Evolutionary conservation across 805 yeast species (phyloP).

Genomic region (Pichia occidentalis): DNA sequence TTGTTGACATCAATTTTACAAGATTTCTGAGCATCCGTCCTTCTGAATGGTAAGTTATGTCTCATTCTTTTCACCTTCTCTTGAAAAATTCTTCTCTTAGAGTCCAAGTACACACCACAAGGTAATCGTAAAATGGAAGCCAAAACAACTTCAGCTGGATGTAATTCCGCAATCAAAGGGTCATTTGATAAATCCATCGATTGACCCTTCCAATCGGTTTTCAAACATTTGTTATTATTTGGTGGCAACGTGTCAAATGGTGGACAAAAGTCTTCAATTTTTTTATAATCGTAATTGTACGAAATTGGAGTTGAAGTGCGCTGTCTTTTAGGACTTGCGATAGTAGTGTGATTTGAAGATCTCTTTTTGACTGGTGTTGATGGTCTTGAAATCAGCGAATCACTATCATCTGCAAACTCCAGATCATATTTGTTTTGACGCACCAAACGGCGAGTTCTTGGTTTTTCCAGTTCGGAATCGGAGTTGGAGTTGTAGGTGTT

Average conservation of each 20-base stretch:
- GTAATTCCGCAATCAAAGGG: constrained; percentile 65
- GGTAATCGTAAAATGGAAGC: constrained; percentile 90
- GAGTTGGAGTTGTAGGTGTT: constrained; percentile 24
- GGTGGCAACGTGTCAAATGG: constrained; percentile 54
- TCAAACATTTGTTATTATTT: constrained; percentile 62
- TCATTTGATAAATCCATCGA: constrained; percentile 86
- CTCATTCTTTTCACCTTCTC: constrained; percentile 79
- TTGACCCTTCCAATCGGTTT: constrained; percentile 97
- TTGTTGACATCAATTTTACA: constrained; percentile 96
- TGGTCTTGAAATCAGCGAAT: constrained; percentile 25
- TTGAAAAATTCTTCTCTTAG: constrained; percentile 76
- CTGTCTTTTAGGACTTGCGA: constrained; percentile 15
- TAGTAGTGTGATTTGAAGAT: neutral
- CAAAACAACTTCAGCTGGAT: constrained; percentile 83
- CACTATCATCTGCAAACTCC: constrained; percentile 24
- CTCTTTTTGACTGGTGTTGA: constrained; percentile 25
- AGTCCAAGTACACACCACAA: constrained; percentile 70
- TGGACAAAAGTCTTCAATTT: constrained; percentile 82
- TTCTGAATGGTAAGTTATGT: constrained; percentile 72
- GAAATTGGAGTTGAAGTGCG: constrained; percentile 36
- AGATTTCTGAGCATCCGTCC: constrained; percentile 97
- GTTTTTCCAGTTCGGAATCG: constrained; percentile 36
- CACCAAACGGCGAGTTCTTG: constrained; percentile 54
- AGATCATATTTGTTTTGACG: constrained; percentile 24
- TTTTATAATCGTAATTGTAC: constrained; percentile 56